Evolutionary conservation across 1,284 basidiomycete species (phyloP).

Genomic region (Ganoderma lingzhi): DNA sequence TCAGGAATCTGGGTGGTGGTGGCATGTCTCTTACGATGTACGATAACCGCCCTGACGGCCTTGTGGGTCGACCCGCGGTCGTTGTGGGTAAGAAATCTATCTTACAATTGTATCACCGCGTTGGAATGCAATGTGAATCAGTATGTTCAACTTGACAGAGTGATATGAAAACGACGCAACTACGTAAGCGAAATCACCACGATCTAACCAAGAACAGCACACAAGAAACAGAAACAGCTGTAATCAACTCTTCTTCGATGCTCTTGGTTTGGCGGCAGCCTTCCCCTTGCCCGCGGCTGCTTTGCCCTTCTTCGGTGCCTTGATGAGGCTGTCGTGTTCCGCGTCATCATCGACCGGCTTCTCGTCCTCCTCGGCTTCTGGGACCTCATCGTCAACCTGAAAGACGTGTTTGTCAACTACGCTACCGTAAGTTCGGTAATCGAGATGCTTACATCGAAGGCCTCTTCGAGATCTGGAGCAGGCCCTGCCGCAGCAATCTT

Average conservation of each 20-base stretch:
- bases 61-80: neutral
- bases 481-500: constrained; percentile 76
- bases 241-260: constrained; percentile 28
- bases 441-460: constrained; percentile 60
- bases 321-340: constrained; percentile 61
- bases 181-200: neutral
- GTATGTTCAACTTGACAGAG: neutral
- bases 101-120: neutral
- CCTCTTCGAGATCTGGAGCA: constrained; percentile 90
- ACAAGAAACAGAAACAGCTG: neutral
- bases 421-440: constrained; percentile 30
- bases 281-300: constrained; percentile 34
- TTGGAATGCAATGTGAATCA: neutral
- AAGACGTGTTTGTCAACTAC: constrained; percentile 10
- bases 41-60: neutral
- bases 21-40: constrained; percentile 8
- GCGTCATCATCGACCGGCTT: constrained; percentile 49
- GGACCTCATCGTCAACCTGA: constrained; percentile 49
- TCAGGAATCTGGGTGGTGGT: neutral
- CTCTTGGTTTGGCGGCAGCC: constrained; percentile 34
- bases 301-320: constrained; percentile 48
- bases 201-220: neutral
- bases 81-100: neutral
- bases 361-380: constrained; percentile 51
- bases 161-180: neutral